Percentiles rank a stretch among this genome's conserved stretches.
Evolutionary conservation across 1,284 basidiomycete species (phyloP).

Genomic region (Boletus semigastroideus): DNA sequence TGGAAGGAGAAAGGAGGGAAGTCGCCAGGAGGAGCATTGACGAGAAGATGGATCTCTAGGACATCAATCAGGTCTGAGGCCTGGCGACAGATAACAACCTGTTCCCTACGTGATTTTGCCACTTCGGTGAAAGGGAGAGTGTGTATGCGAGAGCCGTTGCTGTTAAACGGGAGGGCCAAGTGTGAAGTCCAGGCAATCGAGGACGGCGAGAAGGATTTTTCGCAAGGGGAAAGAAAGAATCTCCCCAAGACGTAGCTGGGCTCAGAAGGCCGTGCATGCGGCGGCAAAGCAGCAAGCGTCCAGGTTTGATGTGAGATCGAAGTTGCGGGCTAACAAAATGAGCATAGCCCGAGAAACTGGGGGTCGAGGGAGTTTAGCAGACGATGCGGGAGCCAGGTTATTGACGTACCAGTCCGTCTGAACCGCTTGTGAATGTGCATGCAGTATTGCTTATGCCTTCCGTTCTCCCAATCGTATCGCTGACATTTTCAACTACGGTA

Average conservation of each 20-base stretch:
- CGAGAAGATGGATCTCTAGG: background rate
- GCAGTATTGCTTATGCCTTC: slow-evolving; percentile 30
- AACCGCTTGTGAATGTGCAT: slow-evolving; percentile 20
- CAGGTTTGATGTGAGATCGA: background rate
- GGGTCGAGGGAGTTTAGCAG: background rate
- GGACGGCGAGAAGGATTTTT: background rate
- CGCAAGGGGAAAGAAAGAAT: background rate
- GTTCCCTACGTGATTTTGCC: background rate
- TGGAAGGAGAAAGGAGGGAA: background rate
- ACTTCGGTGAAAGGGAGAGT: background rate
- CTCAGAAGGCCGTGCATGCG: background rate
- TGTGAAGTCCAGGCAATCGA: background rate
- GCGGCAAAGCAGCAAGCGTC: background rate
- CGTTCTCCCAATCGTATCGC: slow-evolving; percentile 25
- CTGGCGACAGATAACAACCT: background rate
- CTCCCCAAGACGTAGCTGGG: background rate
- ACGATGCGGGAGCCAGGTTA: background rate
- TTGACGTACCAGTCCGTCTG: slow-evolving; percentile 18
- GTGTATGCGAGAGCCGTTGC: background rate
- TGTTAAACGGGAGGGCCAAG: background rate
- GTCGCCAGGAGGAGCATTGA: background rate
- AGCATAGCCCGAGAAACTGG: background rate
- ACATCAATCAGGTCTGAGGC: background rate
- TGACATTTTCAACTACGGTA: slow-evolving; percentile 16
- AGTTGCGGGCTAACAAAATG: background rate